Evolutionary conservation across 129 eudicot genomes (phyloP).

Genomic region (Ambrosia artemisiifolia): DNA sequence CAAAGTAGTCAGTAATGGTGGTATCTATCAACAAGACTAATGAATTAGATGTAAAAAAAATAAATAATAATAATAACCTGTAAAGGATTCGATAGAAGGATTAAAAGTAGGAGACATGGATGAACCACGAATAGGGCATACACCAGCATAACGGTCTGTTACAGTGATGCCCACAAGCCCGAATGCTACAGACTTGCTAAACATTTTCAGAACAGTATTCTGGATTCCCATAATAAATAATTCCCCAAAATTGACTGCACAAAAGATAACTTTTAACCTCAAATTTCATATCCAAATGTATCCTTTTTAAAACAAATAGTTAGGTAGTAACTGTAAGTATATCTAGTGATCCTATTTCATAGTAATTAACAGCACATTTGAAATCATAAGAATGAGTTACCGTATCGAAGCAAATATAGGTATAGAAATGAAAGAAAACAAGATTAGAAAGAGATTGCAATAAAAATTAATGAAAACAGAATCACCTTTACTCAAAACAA

Average conservation of each 20-base stretch:
- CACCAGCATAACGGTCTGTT: conserved; percentile 71
- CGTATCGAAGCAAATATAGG: too few relatives aligned
- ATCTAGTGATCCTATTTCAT: too few relatives aligned
- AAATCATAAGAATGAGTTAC: too few relatives aligned
- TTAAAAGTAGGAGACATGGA: conserved; percentile 94
- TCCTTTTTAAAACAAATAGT: too few relatives aligned
- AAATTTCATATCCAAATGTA: neutral
- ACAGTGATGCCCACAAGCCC: conserved; percentile 74
- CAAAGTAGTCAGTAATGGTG: neutral
- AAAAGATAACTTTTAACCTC: neutral
- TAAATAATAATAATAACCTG: conserved; percentile 31
- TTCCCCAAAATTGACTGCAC: conserved; percentile 20
- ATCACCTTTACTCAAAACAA: too few relatives aligned
- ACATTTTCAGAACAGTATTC: conserved; percentile 36
- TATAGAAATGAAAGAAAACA: too few relatives aligned
- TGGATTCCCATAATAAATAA: conserved; percentile 43
- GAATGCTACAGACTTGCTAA: conserved; percentile 49
- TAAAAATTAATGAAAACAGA: too few relatives aligned
- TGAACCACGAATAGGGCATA: conserved; percentile 64
- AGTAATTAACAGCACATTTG: too few relatives aligned
- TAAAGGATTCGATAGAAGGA: conserved; percentile 44
- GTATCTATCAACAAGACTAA: neutral
- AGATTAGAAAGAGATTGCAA: too few relatives aligned
- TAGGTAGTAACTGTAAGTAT: neutral
- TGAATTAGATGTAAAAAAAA: neutral